phyloP scores from a whole-genome alignment of 148 eudicot genomes.

The Heliosperma pusillum region DNA sequence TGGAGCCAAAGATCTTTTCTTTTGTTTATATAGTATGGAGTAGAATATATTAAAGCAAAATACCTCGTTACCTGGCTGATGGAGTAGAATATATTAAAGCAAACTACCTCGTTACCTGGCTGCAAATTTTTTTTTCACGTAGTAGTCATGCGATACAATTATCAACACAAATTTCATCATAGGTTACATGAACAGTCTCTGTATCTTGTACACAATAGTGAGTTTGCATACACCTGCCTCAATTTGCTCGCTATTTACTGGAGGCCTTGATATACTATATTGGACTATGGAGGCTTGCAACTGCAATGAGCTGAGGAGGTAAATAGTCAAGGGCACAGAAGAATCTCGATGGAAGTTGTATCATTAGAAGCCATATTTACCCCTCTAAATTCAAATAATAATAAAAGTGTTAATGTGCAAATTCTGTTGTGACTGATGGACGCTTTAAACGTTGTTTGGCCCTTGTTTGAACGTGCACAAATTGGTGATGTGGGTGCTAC shows the following conservation, averaged over 20 bases:
- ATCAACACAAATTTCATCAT: not conserved
- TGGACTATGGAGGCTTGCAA: not conserved
- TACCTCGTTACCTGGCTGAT: too few species aligned
- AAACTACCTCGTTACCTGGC: not conserved
- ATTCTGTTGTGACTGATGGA: not conserved
- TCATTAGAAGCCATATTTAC: not conserved
- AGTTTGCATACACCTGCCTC: not conserved
- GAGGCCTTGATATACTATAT: not conserved
- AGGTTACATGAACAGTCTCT: not conserved
- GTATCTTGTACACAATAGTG: not conserved
- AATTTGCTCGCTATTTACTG: not conserved
- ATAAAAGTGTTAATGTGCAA: not conserved
- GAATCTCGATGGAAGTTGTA: not conserved
- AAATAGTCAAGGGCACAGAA: not conserved
- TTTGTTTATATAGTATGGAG: too few species aligned
- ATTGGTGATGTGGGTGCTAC: not conserved
- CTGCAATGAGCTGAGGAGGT: constrained; percentile 13
- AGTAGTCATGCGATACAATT: not conserved
- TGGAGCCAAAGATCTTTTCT: not conserved
- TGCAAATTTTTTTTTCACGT: not conserved
- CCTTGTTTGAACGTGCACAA: not conserved
- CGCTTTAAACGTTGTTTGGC: not conserved
- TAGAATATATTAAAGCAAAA: too few species aligned
- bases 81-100: too few species aligned
- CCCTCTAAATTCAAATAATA: not conserved